Evolutionary conservation across 1,139 yeast species (phyloP).

Genomic region (Suhomyces taliae): DNA sequence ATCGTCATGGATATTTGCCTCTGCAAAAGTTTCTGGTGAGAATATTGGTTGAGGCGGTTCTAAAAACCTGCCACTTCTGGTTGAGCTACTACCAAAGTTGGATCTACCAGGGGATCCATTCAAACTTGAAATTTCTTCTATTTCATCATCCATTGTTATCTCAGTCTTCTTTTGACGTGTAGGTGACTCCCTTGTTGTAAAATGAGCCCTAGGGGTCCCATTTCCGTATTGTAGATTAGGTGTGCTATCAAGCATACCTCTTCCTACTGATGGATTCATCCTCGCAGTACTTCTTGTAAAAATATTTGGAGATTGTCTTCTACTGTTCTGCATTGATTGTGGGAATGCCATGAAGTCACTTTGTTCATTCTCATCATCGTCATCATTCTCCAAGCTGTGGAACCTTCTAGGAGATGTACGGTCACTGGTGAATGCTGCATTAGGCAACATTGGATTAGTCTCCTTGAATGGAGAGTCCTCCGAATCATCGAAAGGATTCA

Average conservation of each 20-base stretch:
- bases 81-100: constrained; percentile 31
- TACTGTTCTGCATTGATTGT: constrained; percentile 22
- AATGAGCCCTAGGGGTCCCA: constrained; percentile 52
- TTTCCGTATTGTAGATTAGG: constrained; percentile 25
- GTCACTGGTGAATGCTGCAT: constrained; percentile 44
- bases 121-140: constrained; percentile 17
- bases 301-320: constrained; percentile 46
- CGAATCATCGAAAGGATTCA: constrained; percentile 40
- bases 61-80: constrained; percentile 49
- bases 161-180: constrained; percentile 53
- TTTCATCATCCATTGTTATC: constrained; percentile 43
- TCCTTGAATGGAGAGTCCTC: constrained; percentile 35
- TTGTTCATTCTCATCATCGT: constrained; percentile 20
- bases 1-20: constrained; percentile 52
- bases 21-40: constrained; percentile 61
- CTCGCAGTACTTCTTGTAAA: constrained; percentile 51
- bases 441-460: constrained; percentile 33
- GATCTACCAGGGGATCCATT: constrained; percentile 39
- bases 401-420: constrained; percentile 40
- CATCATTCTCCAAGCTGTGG: constrained; percentile 24
- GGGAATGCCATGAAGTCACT: constrained; percentile 33
- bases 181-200: constrained; percentile 67
- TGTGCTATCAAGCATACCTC: constrained; percentile 21
- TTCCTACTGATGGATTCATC: constrained; percentile 40
- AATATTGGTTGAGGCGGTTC: constrained; percentile 68